A percentile compares a stretch with the other conserved stretches of the same genome.
Evolutionary conservation across 2,329 filamentous ascomycete species (phyloP).

Genomic region (Botryosphaeria dothidea): DNA sequence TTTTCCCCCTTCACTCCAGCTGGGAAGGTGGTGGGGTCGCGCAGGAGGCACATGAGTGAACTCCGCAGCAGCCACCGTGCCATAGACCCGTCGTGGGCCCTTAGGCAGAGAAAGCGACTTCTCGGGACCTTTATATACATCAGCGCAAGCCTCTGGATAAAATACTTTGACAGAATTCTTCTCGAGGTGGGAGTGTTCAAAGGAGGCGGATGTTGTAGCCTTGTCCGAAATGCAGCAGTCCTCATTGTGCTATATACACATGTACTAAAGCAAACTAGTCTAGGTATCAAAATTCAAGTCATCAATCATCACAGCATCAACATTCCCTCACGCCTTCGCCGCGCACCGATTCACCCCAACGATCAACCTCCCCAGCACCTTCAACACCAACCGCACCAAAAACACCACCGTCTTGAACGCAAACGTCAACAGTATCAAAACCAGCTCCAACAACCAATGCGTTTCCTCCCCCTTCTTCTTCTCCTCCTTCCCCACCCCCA

Average conservation of each 20-base stretch:
- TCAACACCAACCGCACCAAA: constrained; percentile 43
- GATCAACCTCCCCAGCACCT: constrained; percentile 41
- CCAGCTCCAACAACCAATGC: constrained; percentile 39
- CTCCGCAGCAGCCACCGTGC: too few species aligned
- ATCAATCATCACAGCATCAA: neutral
- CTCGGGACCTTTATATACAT: too few species aligned
- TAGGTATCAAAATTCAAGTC: neutral
- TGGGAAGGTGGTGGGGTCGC: too few species aligned
- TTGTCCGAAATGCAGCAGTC: too few species aligned
- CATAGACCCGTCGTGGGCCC: too few species aligned
- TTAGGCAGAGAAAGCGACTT: too few species aligned
- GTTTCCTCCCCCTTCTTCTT: neutral
- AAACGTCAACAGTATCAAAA: constrained; percentile 43
- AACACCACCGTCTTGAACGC: constrained; percentile 45
- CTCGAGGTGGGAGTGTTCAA: too few species aligned
- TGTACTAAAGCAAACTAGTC: neutral
- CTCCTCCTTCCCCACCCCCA: neutral
- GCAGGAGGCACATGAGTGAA: too few species aligned
- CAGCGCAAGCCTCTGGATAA: too few species aligned
- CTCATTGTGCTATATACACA: neutral
- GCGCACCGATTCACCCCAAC: constrained; percentile 40
- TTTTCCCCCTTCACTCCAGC: too few species aligned
- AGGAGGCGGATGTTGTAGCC: too few species aligned
- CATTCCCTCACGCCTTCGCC: constrained; percentile 29
- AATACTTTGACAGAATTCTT: too few species aligned